phyloP scores from a whole-genome alignment of 371 early-diverging fungal species.

The Rhizopus microsporus region DNA sequence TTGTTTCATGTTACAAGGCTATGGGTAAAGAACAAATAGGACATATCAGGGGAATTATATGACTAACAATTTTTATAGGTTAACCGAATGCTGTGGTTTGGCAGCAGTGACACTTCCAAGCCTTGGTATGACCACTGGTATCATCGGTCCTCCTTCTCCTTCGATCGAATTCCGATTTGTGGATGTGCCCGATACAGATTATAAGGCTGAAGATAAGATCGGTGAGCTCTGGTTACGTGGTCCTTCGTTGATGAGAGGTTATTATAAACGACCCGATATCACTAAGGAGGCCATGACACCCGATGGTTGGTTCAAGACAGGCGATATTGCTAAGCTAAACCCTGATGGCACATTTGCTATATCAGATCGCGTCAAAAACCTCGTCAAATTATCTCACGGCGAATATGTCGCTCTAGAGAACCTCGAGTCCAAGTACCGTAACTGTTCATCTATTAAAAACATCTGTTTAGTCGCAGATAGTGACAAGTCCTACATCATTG shows the following conservation, averaged over 20 bases:
- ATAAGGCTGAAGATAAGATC: slow-evolving; percentile 65
- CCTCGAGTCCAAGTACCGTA: slow-evolving; percentile 85
- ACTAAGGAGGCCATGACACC: slow-evolving; percentile 77
- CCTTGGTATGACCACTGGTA: slow-evolving; percentile 49
- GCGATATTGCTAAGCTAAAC: slow-evolving; percentile 89
- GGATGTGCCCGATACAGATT: slow-evolving; percentile 78
- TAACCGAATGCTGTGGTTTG: slow-evolving; percentile 57
- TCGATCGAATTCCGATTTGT: slow-evolving; percentile 82
- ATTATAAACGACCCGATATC: slow-evolving; percentile 77
- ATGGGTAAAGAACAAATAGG: slow-evolving; percentile 46
- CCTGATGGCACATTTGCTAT: slow-evolving; percentile 67
- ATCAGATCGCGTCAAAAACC: slow-evolving; percentile 86
- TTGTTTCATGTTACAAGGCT: slow-evolving; percentile 80
- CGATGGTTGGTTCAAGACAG: slow-evolving; percentile 96
- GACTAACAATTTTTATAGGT: slow-evolving; percentile 25
- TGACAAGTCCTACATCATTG: slow-evolving; percentile 61
- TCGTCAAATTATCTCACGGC: slow-evolving; percentile 89
- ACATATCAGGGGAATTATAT: background rate
- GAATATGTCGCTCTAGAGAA: slow-evolving; percentile 97
- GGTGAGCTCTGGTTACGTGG: slow-evolving; percentile 94
- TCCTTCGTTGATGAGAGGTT: slow-evolving; percentile 86
- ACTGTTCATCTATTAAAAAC: slow-evolving; percentile 67
- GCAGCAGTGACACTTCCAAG: slow-evolving; percentile 53
- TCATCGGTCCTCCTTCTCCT: slow-evolving; percentile 76
- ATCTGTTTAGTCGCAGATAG: slow-evolving; percentile 84